phyloP scores from a whole-genome alignment of 108 stramenopile species.

The Stephanodiscus minutulus region DNA sequence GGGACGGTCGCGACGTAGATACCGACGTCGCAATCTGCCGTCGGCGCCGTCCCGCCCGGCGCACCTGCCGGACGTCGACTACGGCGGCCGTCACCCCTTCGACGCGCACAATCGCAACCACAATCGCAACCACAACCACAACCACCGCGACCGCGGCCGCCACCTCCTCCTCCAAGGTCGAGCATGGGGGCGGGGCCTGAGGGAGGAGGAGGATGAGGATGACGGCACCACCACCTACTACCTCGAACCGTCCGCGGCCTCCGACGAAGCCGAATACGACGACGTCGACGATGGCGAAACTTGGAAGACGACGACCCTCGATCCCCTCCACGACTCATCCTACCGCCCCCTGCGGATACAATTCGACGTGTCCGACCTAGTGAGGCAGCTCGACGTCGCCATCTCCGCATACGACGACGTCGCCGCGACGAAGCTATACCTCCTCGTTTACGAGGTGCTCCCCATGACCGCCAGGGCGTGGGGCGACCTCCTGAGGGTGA shows the following conservation, averaged over 20 bases:
- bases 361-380: conserved; percentile 34
- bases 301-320: conserved; percentile 16
- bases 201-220: background rate
- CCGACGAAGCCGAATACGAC: background rate
- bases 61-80: conserved; percentile 32
- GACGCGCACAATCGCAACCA: conserved; percentile 23
- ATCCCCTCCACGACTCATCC: conserved; percentile 22
- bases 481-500: conserved; percentile 42
- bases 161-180: too few relatives aligned
- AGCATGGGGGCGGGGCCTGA: background rate
- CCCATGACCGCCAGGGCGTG: conserved; percentile 41
- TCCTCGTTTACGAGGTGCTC: conserved; percentile 44
- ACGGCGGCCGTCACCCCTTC: conserved; percentile 47
- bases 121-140: too few relatives aligned
- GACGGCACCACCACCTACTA: too few relatives aligned
- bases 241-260: too few relatives aligned
- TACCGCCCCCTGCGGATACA: conserved; percentile 49
- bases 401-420: conserved; percentile 14
- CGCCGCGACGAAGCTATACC: conserved; percentile 42
- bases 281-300: background rate
- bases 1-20: too few relatives aligned
- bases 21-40: too few relatives aligned
- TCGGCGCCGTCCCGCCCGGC: conserved; percentile 38
- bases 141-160: conserved; percentile 28
- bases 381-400: conserved; percentile 24